A percentile compares a stretch with the other conserved stretches of the same genome.
These are phyloP conservation scores for Cicer bijugum DNA, from an alignment of 306 rosid genomes.

Conservation along the genomic window DNA sequence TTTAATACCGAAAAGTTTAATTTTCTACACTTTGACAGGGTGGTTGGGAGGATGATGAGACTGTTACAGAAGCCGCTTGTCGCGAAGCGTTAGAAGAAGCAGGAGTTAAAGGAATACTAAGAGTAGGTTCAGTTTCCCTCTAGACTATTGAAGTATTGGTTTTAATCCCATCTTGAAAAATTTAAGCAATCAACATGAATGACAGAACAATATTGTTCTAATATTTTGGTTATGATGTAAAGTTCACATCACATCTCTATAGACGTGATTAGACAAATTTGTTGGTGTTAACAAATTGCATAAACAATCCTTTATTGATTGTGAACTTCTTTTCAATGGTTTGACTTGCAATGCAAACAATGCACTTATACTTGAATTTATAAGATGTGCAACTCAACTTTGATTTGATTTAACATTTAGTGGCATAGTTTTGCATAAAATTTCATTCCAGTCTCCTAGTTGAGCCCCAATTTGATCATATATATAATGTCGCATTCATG, in stretches of 20 bases:
- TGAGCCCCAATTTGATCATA: slow-evolving; percentile 2
- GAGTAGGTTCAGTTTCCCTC: slow-evolving; percentile 58
- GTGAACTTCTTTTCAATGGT: slow-evolving; percentile 22
- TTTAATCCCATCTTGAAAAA: slow-evolving; percentile 4
- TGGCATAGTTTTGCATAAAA: slow-evolving; percentile 11
- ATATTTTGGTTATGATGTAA: slow-evolving; percentile 16
- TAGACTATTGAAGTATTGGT: slow-evolving; percentile 27
- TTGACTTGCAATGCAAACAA: slow-evolving; percentile 32
- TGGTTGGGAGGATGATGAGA: slow-evolving; percentile 97
- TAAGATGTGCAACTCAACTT: slow-evolving; percentile 6
- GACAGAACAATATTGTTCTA: slow-evolving; percentile 8
- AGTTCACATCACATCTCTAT: neutral
- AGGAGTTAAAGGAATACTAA: slow-evolving; percentile 78
- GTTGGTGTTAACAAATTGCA: slow-evolving; percentile 1
- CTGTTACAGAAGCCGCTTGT: slow-evolving; percentile 75
- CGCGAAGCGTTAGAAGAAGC: slow-evolving; percentile 94
- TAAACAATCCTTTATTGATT: slow-evolving; percentile 8
- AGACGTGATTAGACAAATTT: too few species aligned
- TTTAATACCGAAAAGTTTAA: slow-evolving; percentile 20
- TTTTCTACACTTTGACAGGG: slow-evolving; percentile 58
- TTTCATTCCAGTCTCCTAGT: neutral
- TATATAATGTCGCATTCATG: neutral
- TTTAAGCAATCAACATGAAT: slow-evolving; percentile 7
- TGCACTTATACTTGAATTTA: slow-evolving; percentile 13
- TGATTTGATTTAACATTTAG: slow-evolving; percentile 18